phyloP scores from a whole-genome alignment of 1,284 basidiomycete species.

The Vanrija sp. region DNA sequence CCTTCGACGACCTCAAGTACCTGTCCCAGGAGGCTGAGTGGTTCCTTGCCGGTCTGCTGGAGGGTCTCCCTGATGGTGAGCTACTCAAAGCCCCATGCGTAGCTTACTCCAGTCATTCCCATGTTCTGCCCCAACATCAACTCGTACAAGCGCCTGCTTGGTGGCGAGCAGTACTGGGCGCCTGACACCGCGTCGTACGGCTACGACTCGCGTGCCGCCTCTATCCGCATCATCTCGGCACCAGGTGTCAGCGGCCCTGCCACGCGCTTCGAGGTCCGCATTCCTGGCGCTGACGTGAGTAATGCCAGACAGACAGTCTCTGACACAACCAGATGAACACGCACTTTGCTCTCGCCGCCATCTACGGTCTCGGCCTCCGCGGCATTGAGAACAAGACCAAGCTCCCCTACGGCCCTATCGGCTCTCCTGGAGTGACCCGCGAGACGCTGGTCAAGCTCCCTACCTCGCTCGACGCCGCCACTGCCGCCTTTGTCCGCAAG shows the following conservation, averaged over 20 bases:
- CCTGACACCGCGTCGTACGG: constrained; percentile 85
- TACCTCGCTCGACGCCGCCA: constrained; percentile 72
- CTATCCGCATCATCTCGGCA: constrained; percentile 84
- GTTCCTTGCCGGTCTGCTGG: constrained; percentile 86
- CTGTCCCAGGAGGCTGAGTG: constrained; percentile 81
- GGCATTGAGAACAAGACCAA: constrained; percentile 75
- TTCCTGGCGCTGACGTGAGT: constrained; percentile 91
- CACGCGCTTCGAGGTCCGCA: constrained; percentile 82
- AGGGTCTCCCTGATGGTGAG: constrained; percentile 81
- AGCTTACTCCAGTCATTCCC: constrained; percentile 41
- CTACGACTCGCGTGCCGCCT: constrained; percentile 89
- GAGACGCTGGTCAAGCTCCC: constrained; percentile 65
- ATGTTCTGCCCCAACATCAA: constrained; percentile 85
- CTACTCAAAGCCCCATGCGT: too few species aligned
- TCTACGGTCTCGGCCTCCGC: constrained; percentile 78
- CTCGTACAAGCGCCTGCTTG: constrained; percentile 94
- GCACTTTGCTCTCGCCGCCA: constrained; percentile 78
- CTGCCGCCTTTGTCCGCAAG: constrained; percentile 68
- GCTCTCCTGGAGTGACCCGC: constrained; percentile 41
- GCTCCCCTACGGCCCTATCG: constrained; percentile 69
- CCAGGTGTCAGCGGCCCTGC: constrained; percentile 74
- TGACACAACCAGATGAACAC: constrained; percentile 59
- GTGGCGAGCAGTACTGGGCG: constrained; percentile 92
- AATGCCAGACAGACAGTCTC: not conserved
- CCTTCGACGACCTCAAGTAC: constrained; percentile 74